Evolutionary conservation across 2,329 filamentous ascomycete genomes (phyloP).

Genomic region (Xenoacremonium recifei): DNA sequence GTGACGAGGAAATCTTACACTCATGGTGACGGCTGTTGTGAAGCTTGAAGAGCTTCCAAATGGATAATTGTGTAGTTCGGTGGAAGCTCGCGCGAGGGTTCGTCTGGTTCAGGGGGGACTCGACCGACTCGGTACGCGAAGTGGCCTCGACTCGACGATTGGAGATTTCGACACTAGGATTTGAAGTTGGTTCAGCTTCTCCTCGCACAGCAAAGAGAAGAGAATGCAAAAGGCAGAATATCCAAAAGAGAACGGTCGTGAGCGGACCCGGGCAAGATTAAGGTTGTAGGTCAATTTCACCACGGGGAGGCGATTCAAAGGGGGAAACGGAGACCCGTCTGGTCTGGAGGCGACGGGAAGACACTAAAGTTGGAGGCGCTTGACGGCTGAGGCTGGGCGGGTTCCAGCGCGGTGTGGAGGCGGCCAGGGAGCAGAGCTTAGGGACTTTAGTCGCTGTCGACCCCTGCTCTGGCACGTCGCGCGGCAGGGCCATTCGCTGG

Average conservation of each 20-base stretch:
- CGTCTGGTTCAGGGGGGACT: not conserved
- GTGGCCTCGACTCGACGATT: not conserved
- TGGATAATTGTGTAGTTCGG: not conserved
- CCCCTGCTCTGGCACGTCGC: not conserved
- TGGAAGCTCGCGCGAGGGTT: not conserved
- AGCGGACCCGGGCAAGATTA: not conserved
- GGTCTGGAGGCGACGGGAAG: not conserved
- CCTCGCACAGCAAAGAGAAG: slow-evolving; percentile 28
- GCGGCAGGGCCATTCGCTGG: no score
- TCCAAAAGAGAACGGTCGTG: slow-evolving; percentile 2
- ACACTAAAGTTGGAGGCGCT: slow-evolving; percentile 1
- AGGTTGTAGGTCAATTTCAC: not conserved
- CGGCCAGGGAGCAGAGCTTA: not conserved
- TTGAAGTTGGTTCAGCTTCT: slow-evolving; percentile 7
- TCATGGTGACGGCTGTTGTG: slow-evolving; percentile 23
- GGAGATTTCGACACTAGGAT: not conserved
- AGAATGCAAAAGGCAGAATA: slow-evolving; percentile 6
- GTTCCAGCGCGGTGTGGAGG: not conserved
- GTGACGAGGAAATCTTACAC: slow-evolving; percentile 28
- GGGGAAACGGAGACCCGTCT: not conserved
- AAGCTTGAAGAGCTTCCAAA: no score
- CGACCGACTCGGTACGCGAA: not conserved
- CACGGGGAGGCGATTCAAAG: not conserved
- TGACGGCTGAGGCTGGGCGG: not conserved
- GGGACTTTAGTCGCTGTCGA: not conserved